phyloP scores from a whole-genome alignment of 352 stramenopile species.

The Globisporangium rhizosaccharum region DNA sequence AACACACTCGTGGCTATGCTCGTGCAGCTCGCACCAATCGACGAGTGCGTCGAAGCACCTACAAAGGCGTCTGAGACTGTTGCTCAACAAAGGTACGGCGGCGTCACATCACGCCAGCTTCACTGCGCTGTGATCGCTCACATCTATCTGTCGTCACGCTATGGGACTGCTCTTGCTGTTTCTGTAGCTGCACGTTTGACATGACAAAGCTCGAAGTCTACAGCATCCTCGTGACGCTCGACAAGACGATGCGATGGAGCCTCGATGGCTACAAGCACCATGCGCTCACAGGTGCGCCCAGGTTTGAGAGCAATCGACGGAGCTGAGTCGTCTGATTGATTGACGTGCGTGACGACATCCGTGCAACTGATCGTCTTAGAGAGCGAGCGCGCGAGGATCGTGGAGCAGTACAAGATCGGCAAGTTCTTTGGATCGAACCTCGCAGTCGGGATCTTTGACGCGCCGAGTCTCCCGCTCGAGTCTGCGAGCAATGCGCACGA shows the following conservation, averaged over 20 bases:
- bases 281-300: conserved; percentile 26
- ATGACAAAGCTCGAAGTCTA: conserved; percentile 63
- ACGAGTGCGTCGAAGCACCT: conserved; percentile 17
- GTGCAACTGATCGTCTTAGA: conserved; percentile 18
- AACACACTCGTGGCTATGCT: conserved; percentile 49
- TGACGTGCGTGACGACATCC: neutral
- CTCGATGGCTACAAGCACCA: conserved; percentile 62
- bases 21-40: conserved; percentile 43
- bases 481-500: conserved; percentile 20
- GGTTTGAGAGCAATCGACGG: neutral
- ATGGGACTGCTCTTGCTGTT: neutral
- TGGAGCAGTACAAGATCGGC: conserved; percentile 46
- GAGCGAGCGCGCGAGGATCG: conserved; percentile 45
- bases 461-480: conserved; percentile 27
- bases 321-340: too few relatives aligned
- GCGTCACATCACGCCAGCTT: neutral
- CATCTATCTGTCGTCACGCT: neutral
- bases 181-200: conserved; percentile 46
- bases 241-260: conserved; percentile 22
- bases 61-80: neutral
- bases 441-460: conserved; percentile 58
- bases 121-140: too few relatives aligned
- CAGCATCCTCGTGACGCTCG: conserved; percentile 48
- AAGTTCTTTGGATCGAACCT: conserved; percentile 61
- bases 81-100: conserved; percentile 1